Evolutionary conservation across 1,139 yeast species (phyloP).

Genomic region (Blastobotrys elegans): DNA sequence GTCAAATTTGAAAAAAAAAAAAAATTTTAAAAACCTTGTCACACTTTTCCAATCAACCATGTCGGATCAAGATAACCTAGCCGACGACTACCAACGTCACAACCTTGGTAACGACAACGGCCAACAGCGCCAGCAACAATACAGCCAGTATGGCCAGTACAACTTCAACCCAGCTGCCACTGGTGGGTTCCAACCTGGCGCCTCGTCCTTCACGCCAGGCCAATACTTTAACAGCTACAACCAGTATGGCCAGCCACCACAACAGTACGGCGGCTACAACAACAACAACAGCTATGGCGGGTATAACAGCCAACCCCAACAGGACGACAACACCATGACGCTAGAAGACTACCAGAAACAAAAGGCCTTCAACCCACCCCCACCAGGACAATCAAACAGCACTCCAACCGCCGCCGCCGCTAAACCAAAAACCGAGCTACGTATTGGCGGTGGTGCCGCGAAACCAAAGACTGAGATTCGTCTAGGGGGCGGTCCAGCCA

Average conservation of each 20-base stretch:
- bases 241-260: conserved; percentile 35
- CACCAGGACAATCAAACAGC: conserved; percentile 24
- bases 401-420: background rate
- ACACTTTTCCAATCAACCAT: conserved; percentile 1
- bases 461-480: conserved; percentile 16
- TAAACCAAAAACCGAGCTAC: conserved; percentile 16
- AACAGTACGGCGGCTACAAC: conserved; percentile 28
- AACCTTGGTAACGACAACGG: conserved; percentile 12
- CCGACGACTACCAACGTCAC: conserved; percentile 17
- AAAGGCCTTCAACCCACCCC: conserved; percentile 34
- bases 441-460: conserved; percentile 13
- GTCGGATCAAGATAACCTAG: conserved; percentile 18
- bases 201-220: conserved; percentile 24
- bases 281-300: conserved; percentile 34
- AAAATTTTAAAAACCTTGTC: background rate
- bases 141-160: conserved; percentile 12
- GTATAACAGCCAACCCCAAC: conserved; percentile 29
- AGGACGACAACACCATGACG: conserved; percentile 56
- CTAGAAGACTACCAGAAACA: conserved; percentile 82
- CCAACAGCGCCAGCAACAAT: conserved; percentile 12
- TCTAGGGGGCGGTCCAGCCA: conserved; percentile 9
- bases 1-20: background rate
- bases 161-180: conserved; percentile 18
- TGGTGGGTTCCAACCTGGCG: conserved; percentile 18
- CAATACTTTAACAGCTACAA: conserved; percentile 37